Base-by-base conservation (phyloP, 768 basidiomycete genomes). In the Cyclocybe cylindracea region DNA sequence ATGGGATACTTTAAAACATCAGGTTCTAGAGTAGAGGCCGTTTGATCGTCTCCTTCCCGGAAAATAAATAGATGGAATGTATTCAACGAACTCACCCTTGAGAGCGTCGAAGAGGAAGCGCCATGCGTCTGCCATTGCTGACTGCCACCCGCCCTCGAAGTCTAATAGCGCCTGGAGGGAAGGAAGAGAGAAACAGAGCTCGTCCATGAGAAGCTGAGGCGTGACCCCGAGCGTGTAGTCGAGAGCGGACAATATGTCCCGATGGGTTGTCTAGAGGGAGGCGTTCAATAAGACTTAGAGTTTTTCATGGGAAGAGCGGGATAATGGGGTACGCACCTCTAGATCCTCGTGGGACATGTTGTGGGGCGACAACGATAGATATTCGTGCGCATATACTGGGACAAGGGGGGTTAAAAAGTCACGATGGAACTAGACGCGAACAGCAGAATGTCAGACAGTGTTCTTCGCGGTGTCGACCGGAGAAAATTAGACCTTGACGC, bases 391-490 rank as follows among this genome's bases (percentile, higher is more conserved):
- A 45, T 71, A 74, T 1, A 87, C 72, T 1, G 84, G 82, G 10
- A 69, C 59, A 5, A 87, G 70, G 9, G 86, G 86, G 1, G 68
- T 56, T 13, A 87, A 65, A 41, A 82, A 78, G 64, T 88, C 86
- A 10, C 85, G 80, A 67, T 87, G 83, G 48, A 82, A 73, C 85
- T 87, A 53, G 37, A 19, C 31, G 32, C 29, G 19, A 53, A 50
- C 9, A 31, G 35, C 41, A 41, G 40, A 37, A 38, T 34, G 44
- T 39, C 34, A 18, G 10, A n/a, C 7, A 5, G 24, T 32, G 41
- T 32, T 13, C 24, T 51, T 38, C 5, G 5, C 14, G 10, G 10
- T 11, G n/a, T 16, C 7, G 14, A 33, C 36, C 5, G 49, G 24
- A 33, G 34, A 48, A 34, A 14, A 37, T 38, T 45, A 24, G 8